These are phyloP conservation scores for Vitis hybrid DNA, from an alignment of 177 flowering plant species.

Conservation along the genomic window DNA sequence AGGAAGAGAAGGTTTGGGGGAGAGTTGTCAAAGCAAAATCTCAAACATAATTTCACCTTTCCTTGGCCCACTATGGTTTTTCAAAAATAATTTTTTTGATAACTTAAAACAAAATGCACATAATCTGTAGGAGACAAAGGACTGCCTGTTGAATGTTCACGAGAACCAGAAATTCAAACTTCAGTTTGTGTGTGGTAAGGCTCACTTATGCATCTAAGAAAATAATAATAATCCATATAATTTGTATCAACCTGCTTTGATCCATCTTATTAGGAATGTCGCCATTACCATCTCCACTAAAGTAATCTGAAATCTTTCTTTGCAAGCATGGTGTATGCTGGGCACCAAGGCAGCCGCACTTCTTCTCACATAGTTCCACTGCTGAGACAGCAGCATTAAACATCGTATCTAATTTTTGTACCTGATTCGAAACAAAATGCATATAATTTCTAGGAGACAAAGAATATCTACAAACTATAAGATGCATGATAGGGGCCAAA, in stretches of 20 bases:
- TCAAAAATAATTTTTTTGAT: too few species aligned
- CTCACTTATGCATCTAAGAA: too few species aligned
- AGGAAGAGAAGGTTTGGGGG: too few species aligned
- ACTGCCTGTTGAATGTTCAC: too few species aligned
- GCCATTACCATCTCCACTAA: slow-evolving; percentile 38
- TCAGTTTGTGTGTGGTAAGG: too few species aligned
- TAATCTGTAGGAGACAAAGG: too few species aligned
- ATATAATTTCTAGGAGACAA: not conserved
- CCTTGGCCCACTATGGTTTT: too few species aligned
- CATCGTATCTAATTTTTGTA: slow-evolving; percentile 70
- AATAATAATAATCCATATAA: not conserved
- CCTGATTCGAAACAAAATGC: slow-evolving; percentile 33
- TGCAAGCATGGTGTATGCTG: slow-evolving; percentile 80
- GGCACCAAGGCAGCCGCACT: slow-evolving; percentile 51
- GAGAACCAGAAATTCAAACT: too few species aligned
- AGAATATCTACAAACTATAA: not conserved
- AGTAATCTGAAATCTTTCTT: slow-evolving; percentile 68
- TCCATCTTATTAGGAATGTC: slow-evolving; percentile 43
- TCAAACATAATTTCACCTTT: too few species aligned
- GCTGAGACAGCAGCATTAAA: slow-evolving; percentile 65
- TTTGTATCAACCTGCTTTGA: slow-evolving; percentile 53
- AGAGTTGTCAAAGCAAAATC: too few species aligned
- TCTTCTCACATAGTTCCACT: slow-evolving; percentile 47
- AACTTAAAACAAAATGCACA: too few species aligned
- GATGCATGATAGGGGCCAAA: not conserved